A percentile compares a stretch with the other conserved stretches of the same genome.
Conservation (phyloP, 2,329 filamentous ascomycete genomes). For the Corinectria fuckeliana region DNA sequence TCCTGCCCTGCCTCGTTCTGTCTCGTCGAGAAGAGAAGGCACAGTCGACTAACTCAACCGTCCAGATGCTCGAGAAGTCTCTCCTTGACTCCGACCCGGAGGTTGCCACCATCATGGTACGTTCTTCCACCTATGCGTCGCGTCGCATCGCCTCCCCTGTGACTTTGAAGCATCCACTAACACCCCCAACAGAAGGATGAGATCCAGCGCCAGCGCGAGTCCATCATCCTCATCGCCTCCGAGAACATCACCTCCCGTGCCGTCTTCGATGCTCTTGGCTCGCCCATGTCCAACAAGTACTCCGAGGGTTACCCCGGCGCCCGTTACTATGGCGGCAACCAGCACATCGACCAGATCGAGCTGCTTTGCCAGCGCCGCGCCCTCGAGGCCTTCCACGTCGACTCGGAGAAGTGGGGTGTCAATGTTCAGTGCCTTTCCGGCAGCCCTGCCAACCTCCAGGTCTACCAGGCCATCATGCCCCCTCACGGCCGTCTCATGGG, state of each 20-base stretch:
- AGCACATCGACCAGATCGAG: conserved; percentile 98
- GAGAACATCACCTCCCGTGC: conserved; percentile 99
- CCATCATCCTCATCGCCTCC: conserved; percentile 97
- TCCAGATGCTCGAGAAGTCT: conserved; percentile 92
- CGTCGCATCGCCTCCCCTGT: background rate
- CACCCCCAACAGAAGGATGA: conserved; percentile 73
- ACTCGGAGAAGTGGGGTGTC: conserved; percentile 93
- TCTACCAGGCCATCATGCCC: conserved; percentile 97
- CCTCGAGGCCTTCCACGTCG: conserved; percentile 87
- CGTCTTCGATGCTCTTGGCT: conserved; percentile 96
- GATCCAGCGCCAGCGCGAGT: conserved; percentile 96
- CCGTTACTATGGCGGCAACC: conserved; percentile 98
- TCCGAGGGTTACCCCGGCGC: conserved; percentile 98
- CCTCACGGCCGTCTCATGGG: conserved; percentile 97
- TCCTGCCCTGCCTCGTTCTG: background rate
- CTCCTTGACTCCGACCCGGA: conserved; percentile 91
- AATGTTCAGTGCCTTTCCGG: conserved; percentile 96
- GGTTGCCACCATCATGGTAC: conserved; percentile 95
- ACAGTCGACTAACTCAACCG: conserved; percentile 23
- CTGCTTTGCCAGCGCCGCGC: conserved; percentile 93
- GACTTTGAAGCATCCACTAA: conserved; percentile 35
- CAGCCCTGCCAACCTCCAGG: conserved; percentile 95
- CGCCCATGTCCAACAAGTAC: conserved; percentile 98
- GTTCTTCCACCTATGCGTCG: conserved; percentile 37
- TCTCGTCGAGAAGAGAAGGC: background rate